Percentiles rank a stretch among this genome's conserved stretches.
phyloP scores from a whole-genome alignment of 108 stramenopile species.

The Cyclotella baltica region DNA sequence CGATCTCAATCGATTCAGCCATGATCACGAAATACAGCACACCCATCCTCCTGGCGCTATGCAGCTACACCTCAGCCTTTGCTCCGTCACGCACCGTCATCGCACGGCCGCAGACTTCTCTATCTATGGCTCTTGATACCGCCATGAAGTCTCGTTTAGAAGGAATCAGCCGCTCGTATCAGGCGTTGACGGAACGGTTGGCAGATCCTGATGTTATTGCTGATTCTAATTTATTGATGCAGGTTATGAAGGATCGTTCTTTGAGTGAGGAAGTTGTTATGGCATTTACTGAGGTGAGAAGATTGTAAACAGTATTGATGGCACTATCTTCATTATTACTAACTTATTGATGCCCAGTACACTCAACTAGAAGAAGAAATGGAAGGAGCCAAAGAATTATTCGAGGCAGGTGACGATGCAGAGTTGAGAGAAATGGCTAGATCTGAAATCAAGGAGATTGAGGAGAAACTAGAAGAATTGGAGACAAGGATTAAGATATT shows the following conservation, averaged over 20 bases:
- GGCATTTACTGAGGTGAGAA: constrained; percentile 68
- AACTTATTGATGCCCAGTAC: constrained; percentile 35
- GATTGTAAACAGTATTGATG: background rate
- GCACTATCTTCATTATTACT: background rate
- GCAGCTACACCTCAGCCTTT: constrained; percentile 2
- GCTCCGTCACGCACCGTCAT: background rate
- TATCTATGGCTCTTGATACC: constrained; percentile 60
- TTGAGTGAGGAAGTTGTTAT: constrained; percentile 79
- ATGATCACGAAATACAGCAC: background rate
- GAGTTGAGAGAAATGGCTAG: constrained; percentile 92
- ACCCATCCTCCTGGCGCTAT: background rate
- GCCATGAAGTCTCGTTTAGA: constrained; percentile 76
- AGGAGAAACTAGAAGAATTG: constrained; percentile 69
- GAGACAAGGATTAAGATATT: constrained; percentile 74
- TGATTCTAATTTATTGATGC: constrained; percentile 72
- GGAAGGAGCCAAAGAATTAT: constrained; percentile 76
- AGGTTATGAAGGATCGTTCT: constrained; percentile 85
- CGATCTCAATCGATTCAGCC: too few species aligned
- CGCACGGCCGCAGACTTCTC: constrained; percentile 6
- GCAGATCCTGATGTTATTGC: constrained; percentile 87
- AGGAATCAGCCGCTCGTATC: constrained; percentile 74
- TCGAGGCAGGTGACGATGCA: constrained; percentile 85
- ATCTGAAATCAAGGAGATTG: constrained; percentile 79
- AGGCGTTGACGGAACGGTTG: constrained; percentile 81
- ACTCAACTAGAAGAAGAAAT: constrained; percentile 66